phyloP scores from a whole-genome alignment of 129 eudicot species.

The Centella asiatica region DNA sequence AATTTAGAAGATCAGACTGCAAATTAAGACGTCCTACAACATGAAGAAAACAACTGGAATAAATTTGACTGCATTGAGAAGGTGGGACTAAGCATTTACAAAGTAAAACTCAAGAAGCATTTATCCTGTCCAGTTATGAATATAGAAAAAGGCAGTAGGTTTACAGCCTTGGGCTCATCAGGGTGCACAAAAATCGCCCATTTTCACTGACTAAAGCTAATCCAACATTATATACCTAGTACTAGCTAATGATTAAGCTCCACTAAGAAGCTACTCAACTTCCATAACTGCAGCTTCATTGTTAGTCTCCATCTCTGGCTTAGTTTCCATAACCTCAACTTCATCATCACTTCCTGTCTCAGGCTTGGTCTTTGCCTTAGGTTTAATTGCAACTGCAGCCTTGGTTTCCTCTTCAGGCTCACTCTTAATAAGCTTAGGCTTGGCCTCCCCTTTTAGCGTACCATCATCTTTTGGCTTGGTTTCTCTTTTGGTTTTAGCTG shows the following conservation, averaged over 20 bases:
- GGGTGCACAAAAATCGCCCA: not conserved
- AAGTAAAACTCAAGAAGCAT: not conserved
- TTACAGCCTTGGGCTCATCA: not conserved
- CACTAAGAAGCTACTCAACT: constrained; percentile 27
- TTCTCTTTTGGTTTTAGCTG: constrained; percentile 27
- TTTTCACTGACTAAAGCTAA: not conserved
- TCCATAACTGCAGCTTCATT: constrained; percentile 45
- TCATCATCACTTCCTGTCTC: constrained; percentile 10
- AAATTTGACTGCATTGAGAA: too few species aligned
- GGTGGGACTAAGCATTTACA: too few species aligned
- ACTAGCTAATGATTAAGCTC: not conserved
- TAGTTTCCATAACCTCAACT: constrained; percentile 18
- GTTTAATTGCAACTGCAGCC: constrained; percentile 12
- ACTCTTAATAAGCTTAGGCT: constrained; percentile 24
- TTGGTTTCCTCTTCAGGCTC: constrained; percentile 38
- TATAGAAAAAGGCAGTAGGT: not conserved
- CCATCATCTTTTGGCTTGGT: constrained; percentile 23
- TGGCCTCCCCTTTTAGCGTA: constrained; percentile 16
- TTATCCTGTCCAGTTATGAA: not conserved
- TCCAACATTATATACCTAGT: not conserved
- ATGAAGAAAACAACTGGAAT: too few species aligned
- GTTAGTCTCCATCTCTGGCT: constrained; percentile 24
- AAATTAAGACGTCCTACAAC: too few species aligned
- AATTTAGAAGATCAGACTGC: too few species aligned
- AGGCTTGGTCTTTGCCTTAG: constrained; percentile 16